These are phyloP conservation scores for Trichosporon faecale DNA, from an alignment of 1,284 basidiomycete species.

Conservation along the genomic window DNA sequence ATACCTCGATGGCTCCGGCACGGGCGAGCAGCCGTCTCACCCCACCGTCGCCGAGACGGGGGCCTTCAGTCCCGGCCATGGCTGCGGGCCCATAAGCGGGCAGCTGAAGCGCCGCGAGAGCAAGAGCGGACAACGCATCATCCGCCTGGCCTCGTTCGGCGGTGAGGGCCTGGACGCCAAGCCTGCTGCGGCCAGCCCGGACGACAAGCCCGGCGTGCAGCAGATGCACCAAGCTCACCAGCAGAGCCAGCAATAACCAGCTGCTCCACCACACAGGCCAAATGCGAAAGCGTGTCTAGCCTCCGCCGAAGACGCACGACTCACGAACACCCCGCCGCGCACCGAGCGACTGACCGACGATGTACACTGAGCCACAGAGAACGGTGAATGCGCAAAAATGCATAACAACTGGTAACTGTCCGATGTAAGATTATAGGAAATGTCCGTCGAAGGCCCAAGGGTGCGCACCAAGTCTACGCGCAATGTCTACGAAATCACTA, in stretches of 20 bases:
- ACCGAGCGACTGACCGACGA: not conserved
- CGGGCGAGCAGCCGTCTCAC: constrained; percentile 17
- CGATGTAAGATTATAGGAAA: not conserved
- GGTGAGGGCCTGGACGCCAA: constrained; percentile 44
- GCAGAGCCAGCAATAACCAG: not conserved
- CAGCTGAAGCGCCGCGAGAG: constrained; percentile 42
- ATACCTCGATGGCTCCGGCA: constrained; percentile 32
- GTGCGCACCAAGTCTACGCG: not conserved
- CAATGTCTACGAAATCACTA: not conserved
- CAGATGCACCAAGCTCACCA: not conserved
- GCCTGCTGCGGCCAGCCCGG: constrained; percentile 22
- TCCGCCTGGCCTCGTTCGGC: constrained; percentile 45
- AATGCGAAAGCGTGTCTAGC: not conserved
- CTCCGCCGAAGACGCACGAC: too few relatives aligned
- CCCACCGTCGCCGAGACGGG: constrained; percentile 48
- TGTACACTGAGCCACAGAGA: not conserved
- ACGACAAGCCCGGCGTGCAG: not conserved
- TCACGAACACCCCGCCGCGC: too few relatives aligned
- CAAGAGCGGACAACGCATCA: constrained; percentile 32
- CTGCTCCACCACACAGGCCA: too few relatives aligned
- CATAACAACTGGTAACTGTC: not conserved
- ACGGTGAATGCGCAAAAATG: not conserved
- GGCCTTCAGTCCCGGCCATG: constrained; percentile 23
- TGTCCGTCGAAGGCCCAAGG: not conserved
- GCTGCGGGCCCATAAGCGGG: constrained; percentile 32